A percentile compares a stretch with the other conserved stretches of the same genome.
Evolutionary conservation across 495 filamentous ascomycete species (phyloP).

Genomic region (Lentithecium fluviatile): DNA sequence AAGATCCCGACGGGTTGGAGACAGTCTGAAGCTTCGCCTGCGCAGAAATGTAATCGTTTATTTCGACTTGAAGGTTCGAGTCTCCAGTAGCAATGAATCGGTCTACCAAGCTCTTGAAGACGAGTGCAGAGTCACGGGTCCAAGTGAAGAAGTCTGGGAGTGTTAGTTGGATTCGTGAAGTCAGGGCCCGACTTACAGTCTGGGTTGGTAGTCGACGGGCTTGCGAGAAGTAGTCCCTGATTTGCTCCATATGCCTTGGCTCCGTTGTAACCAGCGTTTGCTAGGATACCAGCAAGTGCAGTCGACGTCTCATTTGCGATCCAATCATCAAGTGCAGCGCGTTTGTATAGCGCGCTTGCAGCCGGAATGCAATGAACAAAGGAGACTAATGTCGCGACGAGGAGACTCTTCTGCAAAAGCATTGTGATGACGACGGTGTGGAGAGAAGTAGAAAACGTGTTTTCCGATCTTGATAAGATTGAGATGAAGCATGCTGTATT

Average conservation of each 20-base stretch:
- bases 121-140: constrained; percentile 67
- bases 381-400: not conserved
- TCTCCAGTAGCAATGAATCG: constrained; percentile 54
- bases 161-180: not conserved
- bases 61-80: constrained; percentile 49
- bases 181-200: not conserved
- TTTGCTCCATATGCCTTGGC: constrained; percentile 12
- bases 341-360: not conserved
- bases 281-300: constrained; percentile 12
- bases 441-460: not conserved
- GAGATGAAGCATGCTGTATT: too few species aligned
- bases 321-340: constrained; percentile 9
- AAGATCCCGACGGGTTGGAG: constrained; percentile 57
- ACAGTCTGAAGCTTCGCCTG: constrained; percentile 61
- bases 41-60: constrained; percentile 55
- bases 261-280: constrained; percentile 12
- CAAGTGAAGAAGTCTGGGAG: constrained; percentile 57
- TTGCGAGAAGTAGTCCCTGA: constrained; percentile 12
- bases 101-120: constrained; percentile 60
- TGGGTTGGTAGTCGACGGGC: constrained; percentile 10
- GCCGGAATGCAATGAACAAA: not conserved
- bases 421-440: not conserved
- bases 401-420: not conserved
- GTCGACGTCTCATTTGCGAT: constrained; percentile 5
- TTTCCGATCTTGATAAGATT: too few species aligned